These are phyloP conservation scores for Apiospora saccharicola DNA, from an alignment of 2,329 filamentous ascomycete genomes.

Conservation along the genomic window DNA sequence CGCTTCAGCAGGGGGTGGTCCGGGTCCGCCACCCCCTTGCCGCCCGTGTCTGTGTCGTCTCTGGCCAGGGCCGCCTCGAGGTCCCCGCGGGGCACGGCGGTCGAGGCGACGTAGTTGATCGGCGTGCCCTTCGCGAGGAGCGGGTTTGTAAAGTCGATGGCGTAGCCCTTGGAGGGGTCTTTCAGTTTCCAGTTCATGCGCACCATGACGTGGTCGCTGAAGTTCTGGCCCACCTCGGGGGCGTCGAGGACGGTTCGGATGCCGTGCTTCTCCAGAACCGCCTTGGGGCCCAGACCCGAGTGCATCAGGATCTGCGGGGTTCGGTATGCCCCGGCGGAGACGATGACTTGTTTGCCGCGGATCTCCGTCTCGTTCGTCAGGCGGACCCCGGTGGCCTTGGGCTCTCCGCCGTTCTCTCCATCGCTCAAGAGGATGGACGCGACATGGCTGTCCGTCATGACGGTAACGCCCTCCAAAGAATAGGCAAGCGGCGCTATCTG, in stretches of 20 bases:
- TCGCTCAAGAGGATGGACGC: background rate
- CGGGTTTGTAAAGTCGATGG: conserved; percentile 43
- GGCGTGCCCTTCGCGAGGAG: conserved; percentile 46
- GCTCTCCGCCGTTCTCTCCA: background rate
- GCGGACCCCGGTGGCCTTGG: conserved; percentile 52
- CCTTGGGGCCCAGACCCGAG: conserved; percentile 43
- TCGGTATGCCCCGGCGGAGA: conserved; percentile 42
- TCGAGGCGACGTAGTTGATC: conserved; percentile 46
- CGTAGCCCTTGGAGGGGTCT: conserved; percentile 42
- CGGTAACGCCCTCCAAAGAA: background rate
- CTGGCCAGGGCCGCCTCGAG: conserved; percentile 42
- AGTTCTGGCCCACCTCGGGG: conserved; percentile 35
- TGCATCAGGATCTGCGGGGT: conserved; percentile 45
- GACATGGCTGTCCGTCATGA: background rate
- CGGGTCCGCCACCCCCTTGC: conserved; percentile 36
- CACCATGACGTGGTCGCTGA: conserved; percentile 39
- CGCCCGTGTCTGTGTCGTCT: conserved; percentile 49
- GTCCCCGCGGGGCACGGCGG: conserved; percentile 37
- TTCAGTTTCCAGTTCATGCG: conserved; percentile 42
- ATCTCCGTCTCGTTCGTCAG: conserved; percentile 39
- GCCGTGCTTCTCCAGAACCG: conserved; percentile 39
- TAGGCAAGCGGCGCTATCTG: background rate
- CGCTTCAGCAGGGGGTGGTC: conserved; percentile 17
- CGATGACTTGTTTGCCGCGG: conserved; percentile 42
- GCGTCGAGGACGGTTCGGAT: conserved; percentile 42